phyloP scores from a whole-genome alignment of 148 eudicot species.

The Cornus kousa region DNA sequence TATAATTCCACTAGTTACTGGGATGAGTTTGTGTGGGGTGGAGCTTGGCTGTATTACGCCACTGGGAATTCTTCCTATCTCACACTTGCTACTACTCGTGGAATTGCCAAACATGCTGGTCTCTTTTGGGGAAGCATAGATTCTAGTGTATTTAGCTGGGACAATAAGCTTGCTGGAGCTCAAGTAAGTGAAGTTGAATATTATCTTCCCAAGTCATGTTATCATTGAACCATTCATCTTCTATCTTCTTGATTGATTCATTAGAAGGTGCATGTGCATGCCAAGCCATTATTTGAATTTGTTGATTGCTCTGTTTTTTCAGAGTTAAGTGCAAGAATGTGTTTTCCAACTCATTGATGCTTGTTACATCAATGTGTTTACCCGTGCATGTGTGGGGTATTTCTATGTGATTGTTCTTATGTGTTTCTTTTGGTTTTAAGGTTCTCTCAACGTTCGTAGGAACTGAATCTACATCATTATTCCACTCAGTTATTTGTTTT shows the following conservation, averaged over 20 bases:
- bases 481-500: background rate
- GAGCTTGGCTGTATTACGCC: slow-evolving; percentile 85
- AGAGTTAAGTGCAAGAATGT: no score
- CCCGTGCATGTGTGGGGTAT: no score
- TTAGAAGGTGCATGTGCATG: no score
- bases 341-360: no score
- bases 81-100: slow-evolving; percentile 59
- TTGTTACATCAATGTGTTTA: no score
- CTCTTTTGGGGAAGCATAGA: slow-evolving; percentile 82
- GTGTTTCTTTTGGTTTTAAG: background rate
- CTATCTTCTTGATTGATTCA: no score
- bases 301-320: no score
- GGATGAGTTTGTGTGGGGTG: slow-evolving; percentile 92
- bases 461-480: background rate
- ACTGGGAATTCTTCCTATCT: slow-evolving; percentile 83
- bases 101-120: slow-evolving; percentile 82
- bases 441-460: background rate
- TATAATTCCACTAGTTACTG: slow-evolving; percentile 81
- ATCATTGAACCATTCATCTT: no score
- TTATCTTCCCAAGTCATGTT: no score
- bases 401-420: background rate
- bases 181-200: slow-evolving; percentile 55
- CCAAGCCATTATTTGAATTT: no score
- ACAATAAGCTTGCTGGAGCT: slow-evolving; percentile 87
- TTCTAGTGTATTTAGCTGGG: slow-evolving; percentile 92